These are phyloP conservation scores for Salvia hispanica DNA, from an alignment of 257 asterid species.

Conservation along the genomic window DNA sequence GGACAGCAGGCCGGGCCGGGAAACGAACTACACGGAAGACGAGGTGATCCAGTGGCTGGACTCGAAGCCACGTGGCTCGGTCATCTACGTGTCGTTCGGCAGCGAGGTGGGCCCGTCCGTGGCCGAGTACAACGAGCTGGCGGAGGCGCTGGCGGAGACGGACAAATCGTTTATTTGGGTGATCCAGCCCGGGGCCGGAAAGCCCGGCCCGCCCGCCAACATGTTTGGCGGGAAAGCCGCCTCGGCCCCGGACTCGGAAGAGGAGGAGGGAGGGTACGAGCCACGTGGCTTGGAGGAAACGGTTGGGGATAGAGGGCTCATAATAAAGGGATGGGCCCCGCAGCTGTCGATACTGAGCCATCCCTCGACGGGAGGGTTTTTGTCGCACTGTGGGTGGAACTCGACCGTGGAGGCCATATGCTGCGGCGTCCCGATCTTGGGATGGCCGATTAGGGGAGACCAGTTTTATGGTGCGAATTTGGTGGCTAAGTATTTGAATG, in stretches of 20 bases:
- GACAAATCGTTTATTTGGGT: conserved; percentile 67
- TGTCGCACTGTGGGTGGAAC: conserved; percentile 84
- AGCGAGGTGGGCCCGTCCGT: conserved; percentile 66
- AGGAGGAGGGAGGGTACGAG: conserved; percentile 38
- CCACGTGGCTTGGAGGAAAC: conserved; percentile 51
- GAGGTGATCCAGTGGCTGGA: conserved; percentile 68
- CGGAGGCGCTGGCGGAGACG: conserved; percentile 50
- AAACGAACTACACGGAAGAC: conserved; percentile 58
- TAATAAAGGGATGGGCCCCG: conserved; percentile 82
- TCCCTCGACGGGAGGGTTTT: conserved; percentile 57
- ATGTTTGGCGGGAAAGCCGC: conserved; percentile 33
- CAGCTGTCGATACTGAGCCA: conserved; percentile 64
- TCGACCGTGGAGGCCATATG: conserved; percentile 68
- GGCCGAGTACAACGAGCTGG: conserved; percentile 59
- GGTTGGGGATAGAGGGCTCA: conserved; percentile 52
- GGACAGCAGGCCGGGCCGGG: conserved; percentile 46
- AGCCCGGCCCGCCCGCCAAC: conserved; percentile 44
- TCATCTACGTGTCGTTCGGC: conserved; percentile 71
- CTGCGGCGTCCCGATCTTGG: conserved; percentile 60
- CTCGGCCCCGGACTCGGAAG: background rate
- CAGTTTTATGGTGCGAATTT: conserved; percentile 61
- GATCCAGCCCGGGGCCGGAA: conserved; percentile 60
- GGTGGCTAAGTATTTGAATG: conserved; percentile 47
- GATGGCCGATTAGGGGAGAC: conserved; percentile 85
- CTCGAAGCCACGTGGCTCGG: conserved; percentile 52